phyloP scores from a whole-genome alignment of 768 basidiomycete species.

The Tricholoma matsutake region DNA sequence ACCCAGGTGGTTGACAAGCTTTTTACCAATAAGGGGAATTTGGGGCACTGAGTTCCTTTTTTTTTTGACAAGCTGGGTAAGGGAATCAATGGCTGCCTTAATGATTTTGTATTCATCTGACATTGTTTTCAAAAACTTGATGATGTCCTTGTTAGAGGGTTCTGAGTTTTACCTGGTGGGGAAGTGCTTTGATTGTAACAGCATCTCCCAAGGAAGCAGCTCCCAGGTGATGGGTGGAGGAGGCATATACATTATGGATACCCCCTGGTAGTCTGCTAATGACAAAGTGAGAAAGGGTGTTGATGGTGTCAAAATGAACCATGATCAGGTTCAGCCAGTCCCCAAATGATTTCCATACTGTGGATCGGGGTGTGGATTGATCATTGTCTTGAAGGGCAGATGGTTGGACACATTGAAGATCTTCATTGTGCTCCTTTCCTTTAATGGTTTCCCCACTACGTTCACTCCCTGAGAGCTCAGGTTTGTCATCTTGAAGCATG shows the following conservation, averaged over 20 bases:
- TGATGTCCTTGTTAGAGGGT: neutral
- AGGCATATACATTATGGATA: neutral
- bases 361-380: neutral
- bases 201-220: neutral
- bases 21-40: neutral
- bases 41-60: neutral
- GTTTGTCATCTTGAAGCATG: no score
- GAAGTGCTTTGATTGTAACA: neutral
- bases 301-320: neutral
- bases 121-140: neutral
- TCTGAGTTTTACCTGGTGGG: neutral
- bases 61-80: neutral
- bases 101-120: neutral
- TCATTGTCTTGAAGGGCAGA: neutral
- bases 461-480: no score
- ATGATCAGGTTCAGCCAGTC: neutral
- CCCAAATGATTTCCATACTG: neutral
- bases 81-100: neutral
- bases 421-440: neutral
- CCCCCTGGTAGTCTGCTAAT: neutral
- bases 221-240: neutral
- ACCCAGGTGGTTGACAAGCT: neutral
- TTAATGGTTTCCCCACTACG: no score
- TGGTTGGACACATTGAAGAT: neutral
- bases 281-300: neutral